Conservation (phyloP, 2,329 filamentous ascomycete species). For the Ilyonectria destructans region DNA sequence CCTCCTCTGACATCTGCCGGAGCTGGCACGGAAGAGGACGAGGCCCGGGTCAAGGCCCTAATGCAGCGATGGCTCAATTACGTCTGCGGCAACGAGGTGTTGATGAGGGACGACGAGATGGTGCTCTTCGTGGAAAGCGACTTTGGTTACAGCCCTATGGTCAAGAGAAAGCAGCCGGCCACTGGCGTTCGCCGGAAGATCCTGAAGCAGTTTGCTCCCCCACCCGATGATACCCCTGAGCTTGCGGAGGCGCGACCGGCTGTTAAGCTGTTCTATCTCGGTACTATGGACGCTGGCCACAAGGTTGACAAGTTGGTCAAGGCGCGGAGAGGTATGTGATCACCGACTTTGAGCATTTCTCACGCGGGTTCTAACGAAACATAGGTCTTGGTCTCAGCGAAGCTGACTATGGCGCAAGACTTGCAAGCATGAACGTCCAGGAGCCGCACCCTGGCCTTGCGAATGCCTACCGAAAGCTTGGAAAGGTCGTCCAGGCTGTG, state of each 20-base stretch:
- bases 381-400: constrained; percentile 93
- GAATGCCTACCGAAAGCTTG: constrained; percentile 94
- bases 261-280: constrained; percentile 96
- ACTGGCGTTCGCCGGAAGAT: constrained; percentile 96
- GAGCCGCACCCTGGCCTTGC: constrained; percentile 91
- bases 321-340: constrained; percentile 81
- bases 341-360: neutral
- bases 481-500: constrained; percentile 92
- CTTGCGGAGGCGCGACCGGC: constrained; percentile 89
- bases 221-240: constrained; percentile 97
- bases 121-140: constrained; percentile 99
- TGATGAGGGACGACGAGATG: constrained; percentile 97
- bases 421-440: constrained; percentile 89
- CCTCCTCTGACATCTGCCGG: constrained; percentile 96
- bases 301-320: constrained; percentile 97
- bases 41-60: constrained; percentile 87
- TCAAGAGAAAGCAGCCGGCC: constrained; percentile 96
- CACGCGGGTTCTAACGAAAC: constrained; percentile 40
- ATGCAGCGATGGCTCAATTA: constrained; percentile 97
- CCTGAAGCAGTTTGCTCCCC: constrained; percentile 97
- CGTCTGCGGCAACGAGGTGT: constrained; percentile 90
- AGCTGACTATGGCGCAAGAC: constrained; percentile 92
- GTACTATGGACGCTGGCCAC: constrained; percentile 96
- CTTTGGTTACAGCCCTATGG: constrained; percentile 96
- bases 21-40: constrained; percentile 96